A percentile compares a stretch with the other conserved stretches of the same genome.
phyloP scores from a whole-genome alignment of 2,329 filamentous ascomycete genomes.

The Fusarium chlamydosporum region DNA sequence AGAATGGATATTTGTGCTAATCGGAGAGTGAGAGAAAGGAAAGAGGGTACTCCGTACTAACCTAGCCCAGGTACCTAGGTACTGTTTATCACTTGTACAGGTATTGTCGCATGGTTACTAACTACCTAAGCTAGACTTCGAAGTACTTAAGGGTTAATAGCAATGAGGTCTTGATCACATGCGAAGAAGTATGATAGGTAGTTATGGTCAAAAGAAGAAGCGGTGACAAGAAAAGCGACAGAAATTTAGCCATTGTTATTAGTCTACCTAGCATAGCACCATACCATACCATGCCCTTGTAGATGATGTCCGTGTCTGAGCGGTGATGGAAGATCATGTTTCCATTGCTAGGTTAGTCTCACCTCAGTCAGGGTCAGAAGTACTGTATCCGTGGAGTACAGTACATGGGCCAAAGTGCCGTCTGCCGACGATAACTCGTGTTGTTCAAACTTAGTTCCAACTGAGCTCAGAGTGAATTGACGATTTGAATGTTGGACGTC shows the following conservation, averaged over 20 bases:
- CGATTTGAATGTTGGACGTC: constrained; percentile 5
- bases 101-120: background rate
- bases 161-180: constrained; percentile 27
- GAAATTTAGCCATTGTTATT: constrained; percentile 2
- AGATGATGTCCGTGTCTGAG: constrained; percentile 24
- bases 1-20: constrained; percentile 10
- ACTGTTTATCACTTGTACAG: too few species aligned
- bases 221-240: constrained; percentile 30
- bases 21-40: background rate
- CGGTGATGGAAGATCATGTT: constrained; percentile 24
- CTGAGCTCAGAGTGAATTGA: background rate
- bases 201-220: constrained; percentile 27
- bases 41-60: background rate
- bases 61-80: too few species aligned
- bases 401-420: constrained; percentile 12
- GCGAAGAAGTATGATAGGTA: constrained; percentile 7
- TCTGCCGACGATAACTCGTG: background rate
- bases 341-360: constrained; percentile 25
- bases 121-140: background rate
- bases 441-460: background rate
- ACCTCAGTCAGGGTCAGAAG: background rate
- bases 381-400: background rate
- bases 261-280: background rate
- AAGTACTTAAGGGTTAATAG: background rate
- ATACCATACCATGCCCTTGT: background rate